A percentile compares a stretch with the other conserved stretches of the same genome.
These are phyloP conservation scores for Lophium mytilinum DNA, from an alignment of 495 filamentous ascomycete species.

Conservation along the genomic window DNA sequence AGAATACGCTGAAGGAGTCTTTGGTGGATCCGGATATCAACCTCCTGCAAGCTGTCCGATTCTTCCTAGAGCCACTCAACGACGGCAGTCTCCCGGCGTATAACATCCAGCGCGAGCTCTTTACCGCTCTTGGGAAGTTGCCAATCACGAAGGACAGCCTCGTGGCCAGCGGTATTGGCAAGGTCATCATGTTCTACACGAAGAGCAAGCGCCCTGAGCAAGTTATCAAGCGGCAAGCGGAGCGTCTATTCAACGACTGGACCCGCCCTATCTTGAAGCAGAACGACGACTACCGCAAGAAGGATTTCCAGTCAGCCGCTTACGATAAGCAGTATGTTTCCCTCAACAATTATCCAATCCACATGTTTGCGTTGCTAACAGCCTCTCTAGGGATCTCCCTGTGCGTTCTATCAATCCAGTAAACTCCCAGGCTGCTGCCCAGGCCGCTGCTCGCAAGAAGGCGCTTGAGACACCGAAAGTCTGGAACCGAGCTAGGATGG, in stretches of 20 bases:
- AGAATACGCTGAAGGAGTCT: constrained; percentile 69
- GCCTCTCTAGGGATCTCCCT: constrained; percentile 13
- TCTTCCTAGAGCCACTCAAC: constrained; percentile 93
- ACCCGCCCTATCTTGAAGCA: constrained; percentile 90
- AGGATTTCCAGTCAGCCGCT: constrained; percentile 47
- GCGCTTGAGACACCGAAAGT: constrained; percentile 58
- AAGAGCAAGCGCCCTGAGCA: constrained; percentile 81
- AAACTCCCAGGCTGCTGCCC: constrained; percentile 17
- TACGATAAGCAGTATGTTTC: constrained; percentile 45
- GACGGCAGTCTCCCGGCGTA: constrained; percentile 91
- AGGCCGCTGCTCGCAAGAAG: constrained; percentile 59
- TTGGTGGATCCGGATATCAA: constrained; percentile 93
- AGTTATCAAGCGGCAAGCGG: constrained; percentile 85
- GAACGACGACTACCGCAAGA: constrained; percentile 85
- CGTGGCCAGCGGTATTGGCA: constrained; percentile 86
- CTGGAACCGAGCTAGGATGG: constrained; percentile 63
- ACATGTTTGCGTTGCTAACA: constrained; percentile 18
- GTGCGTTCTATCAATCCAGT: constrained; percentile 24
- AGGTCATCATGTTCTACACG: constrained; percentile 92
- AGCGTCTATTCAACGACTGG: constrained; percentile 88
- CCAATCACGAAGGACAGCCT: constrained; percentile 85
- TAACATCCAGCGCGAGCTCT: constrained; percentile 92
- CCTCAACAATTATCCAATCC: not conserved
- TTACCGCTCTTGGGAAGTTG: constrained; percentile 67
- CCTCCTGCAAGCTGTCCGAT: constrained; percentile 85